These are phyloP conservation scores for Boletus semigastroideus DNA, from an alignment of 1,284 basidiomycete species.

Conservation along the genomic window DNA sequence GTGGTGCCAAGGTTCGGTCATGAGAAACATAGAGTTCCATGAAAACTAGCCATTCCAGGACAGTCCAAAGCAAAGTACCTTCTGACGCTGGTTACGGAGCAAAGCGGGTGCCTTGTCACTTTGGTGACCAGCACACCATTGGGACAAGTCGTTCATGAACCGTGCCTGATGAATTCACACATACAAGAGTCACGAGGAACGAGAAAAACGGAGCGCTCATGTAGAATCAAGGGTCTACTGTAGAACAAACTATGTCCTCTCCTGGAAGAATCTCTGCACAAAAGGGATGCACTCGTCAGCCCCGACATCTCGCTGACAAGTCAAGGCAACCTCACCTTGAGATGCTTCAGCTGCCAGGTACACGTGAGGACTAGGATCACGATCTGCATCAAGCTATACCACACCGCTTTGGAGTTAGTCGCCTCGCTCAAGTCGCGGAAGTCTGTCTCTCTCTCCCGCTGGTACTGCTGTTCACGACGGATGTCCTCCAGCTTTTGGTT, in stretches of 20 bases:
- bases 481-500: constrained; percentile 94
- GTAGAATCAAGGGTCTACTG: constrained; percentile 10
- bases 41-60: not conserved
- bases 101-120: constrained; percentile 4
- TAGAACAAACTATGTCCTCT: constrained; percentile 72
- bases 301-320: not conserved
- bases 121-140: not conserved
- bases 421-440: constrained; percentile 88
- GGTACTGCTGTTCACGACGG: constrained; percentile 95
- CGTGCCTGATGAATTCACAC: not conserved
- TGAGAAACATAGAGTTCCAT: not conserved
- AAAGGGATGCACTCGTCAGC: constrained; percentile 9
- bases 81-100: not conserved
- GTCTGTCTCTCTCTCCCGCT: constrained; percentile 92
- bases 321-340: constrained; percentile 63
- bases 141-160: not conserved
- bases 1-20: constrained; percentile 19
- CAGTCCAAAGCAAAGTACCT: not conserved
- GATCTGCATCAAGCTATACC: constrained; percentile 91
- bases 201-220: not conserved
- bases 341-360: constrained; percentile 90
- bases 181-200: not conserved
- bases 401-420: constrained; percentile 88
- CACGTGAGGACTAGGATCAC: constrained; percentile 82
- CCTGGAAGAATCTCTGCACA: constrained; percentile 81